phyloP scores from a whole-genome alignment of 164 flowering plant genomes.

The Tetrastigma voinierianum region DNA sequence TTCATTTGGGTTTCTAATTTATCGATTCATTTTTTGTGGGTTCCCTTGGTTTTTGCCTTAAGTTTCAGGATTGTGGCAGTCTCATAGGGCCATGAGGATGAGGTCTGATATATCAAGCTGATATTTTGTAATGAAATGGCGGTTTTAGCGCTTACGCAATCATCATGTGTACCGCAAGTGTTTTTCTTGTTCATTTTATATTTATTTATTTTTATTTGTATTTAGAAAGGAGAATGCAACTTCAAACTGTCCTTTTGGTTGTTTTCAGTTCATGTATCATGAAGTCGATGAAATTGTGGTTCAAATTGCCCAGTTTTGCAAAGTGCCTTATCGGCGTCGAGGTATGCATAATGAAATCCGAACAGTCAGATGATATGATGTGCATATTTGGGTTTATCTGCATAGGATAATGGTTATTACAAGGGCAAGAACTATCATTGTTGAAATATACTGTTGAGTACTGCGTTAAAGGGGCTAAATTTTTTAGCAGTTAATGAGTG shows the following conservation, averaged over 20 bases:
- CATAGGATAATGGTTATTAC: no score
- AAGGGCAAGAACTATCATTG: no score
- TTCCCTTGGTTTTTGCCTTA: no score
- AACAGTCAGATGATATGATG: not conserved
- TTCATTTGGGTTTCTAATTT: no score
- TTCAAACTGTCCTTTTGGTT: not conserved
- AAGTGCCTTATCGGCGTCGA: slow-evolving; percentile 80
- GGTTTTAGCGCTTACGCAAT: slow-evolving; percentile 87
- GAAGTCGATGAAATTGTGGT: slow-evolving; percentile 69
- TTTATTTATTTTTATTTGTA: not conserved
- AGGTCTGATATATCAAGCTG: no score
- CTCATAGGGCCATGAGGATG: slow-evolving; percentile 27
- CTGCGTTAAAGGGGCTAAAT: no score
- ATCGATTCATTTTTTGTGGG: no score
- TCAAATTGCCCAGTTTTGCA: slow-evolving; percentile 91
- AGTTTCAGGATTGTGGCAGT: no score
- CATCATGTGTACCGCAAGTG: slow-evolving; percentile 97
- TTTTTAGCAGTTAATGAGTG: no score
- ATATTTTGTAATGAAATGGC: no score
- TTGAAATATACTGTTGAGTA: no score
- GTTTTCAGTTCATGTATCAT: slow-evolving; percentile 62
- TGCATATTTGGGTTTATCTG: no score
- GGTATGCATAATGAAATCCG: slow-evolving; percentile 34
- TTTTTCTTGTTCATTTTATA: not conserved
- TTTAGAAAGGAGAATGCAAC: not conserved